A percentile compares a stretch with the other conserved stretches of the same genome.
Conservation (phyloP, 2,329 filamentous ascomycete species). For the Cercospora citrullina region DNA sequence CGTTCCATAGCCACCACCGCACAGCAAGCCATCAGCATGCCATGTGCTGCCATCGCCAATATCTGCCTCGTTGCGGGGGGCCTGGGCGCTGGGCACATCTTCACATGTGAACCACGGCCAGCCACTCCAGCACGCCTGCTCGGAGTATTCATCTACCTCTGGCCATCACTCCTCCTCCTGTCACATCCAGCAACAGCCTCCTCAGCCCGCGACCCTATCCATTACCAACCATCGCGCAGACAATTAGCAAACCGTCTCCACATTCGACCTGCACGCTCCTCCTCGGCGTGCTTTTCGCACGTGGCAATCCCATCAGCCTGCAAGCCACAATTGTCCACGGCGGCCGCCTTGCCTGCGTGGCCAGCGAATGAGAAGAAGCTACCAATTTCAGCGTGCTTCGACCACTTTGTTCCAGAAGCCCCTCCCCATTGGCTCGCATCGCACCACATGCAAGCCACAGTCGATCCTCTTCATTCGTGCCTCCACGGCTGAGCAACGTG, state of each 20-base stretch:
- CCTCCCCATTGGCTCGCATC: neutral
- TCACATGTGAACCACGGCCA: neutral
- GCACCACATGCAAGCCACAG: conserved; percentile 7
- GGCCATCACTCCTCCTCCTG: neutral
- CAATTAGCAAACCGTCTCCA: conserved; percentile 1
- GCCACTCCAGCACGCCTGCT: neutral
- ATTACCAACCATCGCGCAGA: neutral
- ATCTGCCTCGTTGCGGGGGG: neutral
- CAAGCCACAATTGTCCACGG: conserved; percentile 7
- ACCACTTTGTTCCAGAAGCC: conserved; percentile 6
- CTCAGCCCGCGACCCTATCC: neutral
- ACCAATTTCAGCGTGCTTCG: conserved; percentile 3
- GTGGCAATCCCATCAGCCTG: conserved; percentile 7
- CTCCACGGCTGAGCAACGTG: neutral
- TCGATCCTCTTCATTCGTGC: neutral
- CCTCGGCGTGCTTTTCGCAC: neutral
- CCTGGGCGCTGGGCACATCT: neutral
- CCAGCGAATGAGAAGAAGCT: neutral
- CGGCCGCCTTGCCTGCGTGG: neutral
- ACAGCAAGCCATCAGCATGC: neutral
- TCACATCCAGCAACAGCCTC: neutral
- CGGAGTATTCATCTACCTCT: neutral
- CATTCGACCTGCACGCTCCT: neutral
- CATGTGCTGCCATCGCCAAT: neutral
- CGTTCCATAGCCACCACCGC: neutral